Evolutionary conservation across 208 protist species (phyloP), one percentile per base, ranked within the genome.

Genomic region (Acanthamoeba castellanii): DNA sequence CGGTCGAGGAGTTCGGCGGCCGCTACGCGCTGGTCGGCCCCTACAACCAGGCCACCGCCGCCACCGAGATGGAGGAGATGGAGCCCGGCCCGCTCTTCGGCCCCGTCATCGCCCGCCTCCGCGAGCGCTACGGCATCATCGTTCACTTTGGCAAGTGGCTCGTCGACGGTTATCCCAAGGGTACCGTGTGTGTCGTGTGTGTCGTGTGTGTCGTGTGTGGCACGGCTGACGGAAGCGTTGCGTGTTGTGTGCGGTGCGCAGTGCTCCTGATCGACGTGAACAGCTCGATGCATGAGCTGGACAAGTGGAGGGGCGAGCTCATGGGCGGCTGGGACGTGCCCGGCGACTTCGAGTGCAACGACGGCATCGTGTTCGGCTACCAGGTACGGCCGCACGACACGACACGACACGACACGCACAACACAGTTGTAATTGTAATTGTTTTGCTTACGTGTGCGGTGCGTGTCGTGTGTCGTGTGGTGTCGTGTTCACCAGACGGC

Each of bases 111-210:
- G 52, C 95, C 25, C 66, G 72, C 18, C 57, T 98, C 59, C 78
- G 68, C 22, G 64, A 37, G 7, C 94, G 95, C 27, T 85, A 95
- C 37, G 97, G 97, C 30, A 90, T 97, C 45, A 42, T 82, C 25
- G 95, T 97, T 55, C 78, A 96, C 78, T 97, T 95, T 95, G 97
- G 97, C 30, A 94, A 95, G 52, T 98, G 97, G 97, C 92, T 98
- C 37, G 96, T 98, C 34, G 93, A 97, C 37, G 96, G 96, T 57
- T 94, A 97, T 32, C 96, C 96, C 20, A 87, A 89, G 82, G 74
- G 59, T 50, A 68, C 27, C 47, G 66, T 74, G 32, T 74, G 66
- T 37, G 14, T 37, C n/a, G 25, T 74, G 66, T 74, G 32, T 30
- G 66, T 3, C n/a, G 68, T 42, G 5, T 61, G 18, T 61, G 55